phyloP scores from a whole-genome alignment of 768 basidiomycete species.

The Tulasnella sp. region DNA sequence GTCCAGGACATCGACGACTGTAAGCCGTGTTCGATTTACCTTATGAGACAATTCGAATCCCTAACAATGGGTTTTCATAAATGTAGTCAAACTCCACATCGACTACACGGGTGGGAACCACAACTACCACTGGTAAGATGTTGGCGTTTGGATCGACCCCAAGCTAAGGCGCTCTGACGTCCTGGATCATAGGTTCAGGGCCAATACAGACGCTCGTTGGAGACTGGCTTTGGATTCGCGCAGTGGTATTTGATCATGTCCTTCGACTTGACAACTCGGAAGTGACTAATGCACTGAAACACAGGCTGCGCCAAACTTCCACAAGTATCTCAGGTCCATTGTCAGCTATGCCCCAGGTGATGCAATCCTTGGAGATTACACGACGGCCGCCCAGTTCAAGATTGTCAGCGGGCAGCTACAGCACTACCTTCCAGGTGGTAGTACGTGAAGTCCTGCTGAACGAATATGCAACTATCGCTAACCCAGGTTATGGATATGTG shows the following conservation, averaged over 20 bases:
- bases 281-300: not conserved
- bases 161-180: not conserved
- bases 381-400: slow-evolving; percentile 46
- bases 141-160: not conserved
- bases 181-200: slow-evolving; percentile 17
- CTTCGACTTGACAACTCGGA: not conserved
- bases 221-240: slow-evolving; percentile 54
- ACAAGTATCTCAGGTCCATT: slow-evolving; percentile 53
- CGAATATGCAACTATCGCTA: not conserved
- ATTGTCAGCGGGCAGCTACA: slow-evolving; percentile 53
- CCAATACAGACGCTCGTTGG: slow-evolving; percentile 44
- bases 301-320: slow-evolving; percentile 56
- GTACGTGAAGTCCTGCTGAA: not conserved
- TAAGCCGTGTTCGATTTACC: not conserved
- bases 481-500: slow-evolving; percentile 2
- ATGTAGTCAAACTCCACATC: slow-evolving; percentile 14
- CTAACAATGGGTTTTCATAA: not conserved
- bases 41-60: not conserved
- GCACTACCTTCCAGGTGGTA: slow-evolving; percentile 39
- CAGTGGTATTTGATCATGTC: slow-evolving; percentile 42
- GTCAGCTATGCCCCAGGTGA: slow-evolving; percentile 39
- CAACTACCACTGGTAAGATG: slow-evolving; percentile 31
- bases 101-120: not conserved
- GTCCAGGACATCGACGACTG: slow-evolving; percentile 19
- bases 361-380: slow-evolving; percentile 51